Evolutionary conservation across 2,329 filamentous ascomycete species (phyloP).

Genomic region (Sporothrix globosa): DNA sequence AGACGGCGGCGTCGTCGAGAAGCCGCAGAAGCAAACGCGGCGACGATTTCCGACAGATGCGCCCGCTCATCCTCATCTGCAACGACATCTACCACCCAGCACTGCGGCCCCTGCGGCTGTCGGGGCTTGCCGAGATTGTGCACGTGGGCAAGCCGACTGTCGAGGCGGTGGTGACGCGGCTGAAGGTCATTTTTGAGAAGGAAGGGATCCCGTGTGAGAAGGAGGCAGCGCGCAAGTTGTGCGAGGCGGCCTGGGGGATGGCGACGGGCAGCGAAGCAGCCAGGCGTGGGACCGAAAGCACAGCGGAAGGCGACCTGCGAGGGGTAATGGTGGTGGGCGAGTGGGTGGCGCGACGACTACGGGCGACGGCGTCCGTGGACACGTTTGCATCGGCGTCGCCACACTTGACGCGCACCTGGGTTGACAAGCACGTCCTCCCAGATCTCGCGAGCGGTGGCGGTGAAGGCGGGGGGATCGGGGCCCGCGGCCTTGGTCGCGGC

Average conservation of each 20-base stretch:
- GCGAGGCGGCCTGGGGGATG: conserved; percentile 82
- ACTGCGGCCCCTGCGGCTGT: conserved; percentile 82
- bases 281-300: conserved; percentile 67
- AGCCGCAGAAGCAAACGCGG: conserved; percentile 53
- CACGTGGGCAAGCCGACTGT: conserved; percentile 87
- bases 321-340: conserved; percentile 85
- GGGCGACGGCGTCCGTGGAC: conserved; percentile 48
- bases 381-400: conserved; percentile 44
- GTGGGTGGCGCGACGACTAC: conserved; percentile 77
- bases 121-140: conserved; percentile 82
- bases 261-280: conserved; percentile 67
- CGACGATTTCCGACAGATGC: conserved; percentile 83
- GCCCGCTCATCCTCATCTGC: conserved; percentile 91
- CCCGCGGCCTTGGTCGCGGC: conserved; percentile 71
- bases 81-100: conserved; percentile 96
- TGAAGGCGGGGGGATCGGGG: conserved; percentile 65
- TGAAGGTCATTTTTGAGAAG: conserved; percentile 83
- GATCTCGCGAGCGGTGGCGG: conserved; percentile 68
- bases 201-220: conserved; percentile 87
- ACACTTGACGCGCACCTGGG: conserved; percentile 72
- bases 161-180: conserved; percentile 78
- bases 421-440: conserved; percentile 70
- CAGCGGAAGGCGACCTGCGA: conserved; percentile 73
- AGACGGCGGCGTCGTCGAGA: conserved; percentile 31
- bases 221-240: conserved; percentile 83